A percentile compares a stretch with the other conserved stretches of the same genome.
phyloP scores from a whole-genome alignment of 495 filamentous ascomycete species.

The Rostrohypoxylon terebratum region DNA sequence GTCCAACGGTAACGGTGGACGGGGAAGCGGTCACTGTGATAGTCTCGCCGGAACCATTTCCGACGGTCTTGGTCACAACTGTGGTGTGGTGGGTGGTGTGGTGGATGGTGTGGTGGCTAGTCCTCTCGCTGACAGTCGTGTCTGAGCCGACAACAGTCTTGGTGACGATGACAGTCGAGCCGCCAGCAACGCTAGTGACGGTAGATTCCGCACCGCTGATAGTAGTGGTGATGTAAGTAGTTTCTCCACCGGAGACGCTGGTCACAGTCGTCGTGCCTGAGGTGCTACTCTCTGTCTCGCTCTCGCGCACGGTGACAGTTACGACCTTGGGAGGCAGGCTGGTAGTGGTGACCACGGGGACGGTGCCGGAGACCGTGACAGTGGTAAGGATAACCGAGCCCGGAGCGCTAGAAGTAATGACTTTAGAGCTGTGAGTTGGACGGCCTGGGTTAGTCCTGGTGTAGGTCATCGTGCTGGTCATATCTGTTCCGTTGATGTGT shows the following conservation, averaged over 20 bases:
- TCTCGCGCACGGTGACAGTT: slow-evolving; percentile 37
- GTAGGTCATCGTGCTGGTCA: slow-evolving; percentile 6
- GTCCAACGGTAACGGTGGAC: background rate
- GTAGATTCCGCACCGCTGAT: background rate
- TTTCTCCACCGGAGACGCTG: background rate
- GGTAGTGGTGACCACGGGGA: background rate
- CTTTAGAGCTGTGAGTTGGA: background rate
- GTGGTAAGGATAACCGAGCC: background rate
- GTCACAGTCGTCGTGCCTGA: slow-evolving; percentile 9
- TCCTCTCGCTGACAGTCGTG: background rate
- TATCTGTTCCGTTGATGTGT: background rate
- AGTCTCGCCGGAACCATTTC: background rate
- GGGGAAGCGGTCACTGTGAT: background rate
- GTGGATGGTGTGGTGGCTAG: too few species aligned
- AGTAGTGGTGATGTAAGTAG: background rate
- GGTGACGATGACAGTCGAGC: slow-evolving; percentile 23
- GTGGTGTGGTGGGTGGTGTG: too few species aligned
- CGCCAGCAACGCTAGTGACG: background rate
- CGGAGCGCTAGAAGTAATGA: background rate
- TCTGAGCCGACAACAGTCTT: slow-evolving; percentile 18
- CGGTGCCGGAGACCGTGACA: background rate
- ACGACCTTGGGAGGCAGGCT: slow-evolving; percentile 9
- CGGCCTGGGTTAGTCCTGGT: background rate
- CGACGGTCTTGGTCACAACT: background rate
- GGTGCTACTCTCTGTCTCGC: slow-evolving; percentile 6